Base-by-base conservation (phyloP, 768 basidiomycete genomes). In the Tricholoma terreum region DNA sequence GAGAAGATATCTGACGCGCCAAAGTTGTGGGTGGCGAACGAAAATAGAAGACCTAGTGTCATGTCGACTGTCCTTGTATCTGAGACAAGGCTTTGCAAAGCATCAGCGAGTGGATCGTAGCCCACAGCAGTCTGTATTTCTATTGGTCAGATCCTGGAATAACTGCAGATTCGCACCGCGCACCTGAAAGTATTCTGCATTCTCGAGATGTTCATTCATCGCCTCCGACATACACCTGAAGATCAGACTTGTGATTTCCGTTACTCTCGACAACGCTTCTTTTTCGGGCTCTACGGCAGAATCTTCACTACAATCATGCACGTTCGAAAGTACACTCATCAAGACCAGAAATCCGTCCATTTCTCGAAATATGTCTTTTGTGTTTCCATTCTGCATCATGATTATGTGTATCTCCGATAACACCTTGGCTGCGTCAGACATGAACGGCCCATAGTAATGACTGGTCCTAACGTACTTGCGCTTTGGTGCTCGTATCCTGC, bases 331-430 rank as follows among this genome's bases (percentile, higher is more conserved):
- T 30, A 88, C 78, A 62, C 83, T 89, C 72, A 92, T 84, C 31
- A 92, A 73, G 9, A 84, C 80, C 17, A 92, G 74, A 67, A 92
- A 92, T 0, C 92, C 92, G 59, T 93, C 92, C 64, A 88, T 75
- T 64, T 92, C 89, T 4, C 92, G 79, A 69, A 94, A 93, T 17
- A 86, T 84, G 55, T 87, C 85, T 68, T 86, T 89, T 10, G 88
- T 88, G 42, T 69, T 73, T 2, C 76, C 67, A 62, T 89, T 85
- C 67, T 90, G 84, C 14, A 78, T 75, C 77, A 92, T 78, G 21
- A 87, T 82, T 14, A 83, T 76, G 54, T 84, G 82, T 38, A 93
- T 84, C 65, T 90, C 87, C 17, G 74, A 72, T 56, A 91, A 67
- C 35, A 84, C 79, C 89, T 90, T 14, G 22, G 21, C 27, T 35